Percentiles rank a stretch among this genome's conserved stretches.
Conservation (phyloP, 2,329 filamentous ascomycete genomes). For the Cercospora citrullina region DNA sequence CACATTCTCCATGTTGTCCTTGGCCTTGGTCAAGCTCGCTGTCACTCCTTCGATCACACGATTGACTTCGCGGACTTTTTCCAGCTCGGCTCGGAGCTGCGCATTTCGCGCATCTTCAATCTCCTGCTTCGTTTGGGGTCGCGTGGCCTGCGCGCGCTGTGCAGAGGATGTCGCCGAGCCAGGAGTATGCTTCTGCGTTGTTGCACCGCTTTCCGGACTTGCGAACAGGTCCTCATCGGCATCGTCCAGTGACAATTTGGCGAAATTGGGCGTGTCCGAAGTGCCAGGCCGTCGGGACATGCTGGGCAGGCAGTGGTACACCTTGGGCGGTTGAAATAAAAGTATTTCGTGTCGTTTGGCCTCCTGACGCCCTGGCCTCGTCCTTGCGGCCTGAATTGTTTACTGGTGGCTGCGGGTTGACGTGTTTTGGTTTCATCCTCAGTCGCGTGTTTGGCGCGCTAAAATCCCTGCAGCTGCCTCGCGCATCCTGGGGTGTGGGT, state of each 20-base stretch:
- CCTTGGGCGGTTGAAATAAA: neutral
- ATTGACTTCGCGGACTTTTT: conserved; percentile 83
- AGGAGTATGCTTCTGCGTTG: conserved; percentile 34
- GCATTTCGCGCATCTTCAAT: conserved; percentile 70
- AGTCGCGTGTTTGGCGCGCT: conserved; percentile 1
- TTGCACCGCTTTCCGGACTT: conserved; percentile 51
- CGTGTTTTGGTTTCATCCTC: conserved; percentile 14
- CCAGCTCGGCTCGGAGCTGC: conserved; percentile 73
- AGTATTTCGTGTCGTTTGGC: conserved; percentile 24
- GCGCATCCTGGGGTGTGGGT: neutral
- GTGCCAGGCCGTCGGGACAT: conserved; percentile 33
- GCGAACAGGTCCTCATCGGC: conserved; percentile 60
- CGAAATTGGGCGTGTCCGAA: conserved; percentile 33
- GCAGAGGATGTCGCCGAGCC: conserved; percentile 37
- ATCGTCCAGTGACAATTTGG: conserved; percentile 49
- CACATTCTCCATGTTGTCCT: conserved; percentile 80
- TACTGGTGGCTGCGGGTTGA: neutral
- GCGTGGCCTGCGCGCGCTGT: conserved; percentile 44
- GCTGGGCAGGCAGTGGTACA: conserved; percentile 1
- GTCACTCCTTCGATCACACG: conserved; percentile 78
- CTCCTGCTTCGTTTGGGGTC: conserved; percentile 34
- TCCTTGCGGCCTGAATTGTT: conserved; percentile 9
- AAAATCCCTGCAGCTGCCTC: neutral
- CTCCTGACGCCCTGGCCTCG: conserved; percentile 21
- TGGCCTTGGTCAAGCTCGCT: conserved; percentile 68